Conservation (phyloP, 257 asterid species). For the Datura wrightii region DNA sequence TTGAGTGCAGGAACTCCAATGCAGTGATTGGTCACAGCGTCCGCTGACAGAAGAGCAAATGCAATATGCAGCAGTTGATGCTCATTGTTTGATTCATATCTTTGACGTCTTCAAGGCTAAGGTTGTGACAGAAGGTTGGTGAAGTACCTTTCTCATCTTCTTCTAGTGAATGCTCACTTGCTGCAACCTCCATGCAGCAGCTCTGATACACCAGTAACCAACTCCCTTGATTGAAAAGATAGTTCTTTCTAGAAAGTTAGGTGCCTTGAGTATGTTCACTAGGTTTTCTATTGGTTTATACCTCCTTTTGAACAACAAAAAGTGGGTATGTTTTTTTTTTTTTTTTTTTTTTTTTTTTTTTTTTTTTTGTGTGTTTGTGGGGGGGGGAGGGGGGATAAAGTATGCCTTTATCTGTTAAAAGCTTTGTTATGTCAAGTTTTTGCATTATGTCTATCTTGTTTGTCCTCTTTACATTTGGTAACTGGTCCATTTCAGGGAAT, state of each 20-base stretch:
- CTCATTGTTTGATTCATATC: conserved; percentile 76
- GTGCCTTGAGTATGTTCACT: conserved; percentile 8
- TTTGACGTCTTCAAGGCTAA: conserved; percentile 66
- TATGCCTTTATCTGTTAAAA: not conserved
- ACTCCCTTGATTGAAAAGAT: conserved; percentile 10
- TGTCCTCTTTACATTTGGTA: conserved; percentile 19
- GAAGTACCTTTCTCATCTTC: not conserved
- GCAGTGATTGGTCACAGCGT: conserved; percentile 97
- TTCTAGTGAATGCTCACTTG: conserved; percentile 4
- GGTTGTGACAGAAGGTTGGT: conserved; percentile 74
- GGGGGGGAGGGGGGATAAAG: not conserved
- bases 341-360: not conserved
- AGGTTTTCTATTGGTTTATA: not conserved
- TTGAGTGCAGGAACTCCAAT: conserved; percentile 77
- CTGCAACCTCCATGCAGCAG: not conserved
- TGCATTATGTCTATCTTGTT: not conserved
- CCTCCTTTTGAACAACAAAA: not conserved
- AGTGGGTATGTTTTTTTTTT: not conserved
- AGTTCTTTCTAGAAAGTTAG: conserved; percentile 20
- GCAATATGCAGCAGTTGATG: conserved; percentile 88
- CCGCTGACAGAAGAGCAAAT: conserved; percentile 89
- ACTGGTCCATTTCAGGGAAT: conserved; percentile 56
- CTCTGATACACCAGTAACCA: not conserved
- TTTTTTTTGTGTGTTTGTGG: not conserved
- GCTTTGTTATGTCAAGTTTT: not conserved